Evolutionary conservation across 768 basidiomycete genomes (phyloP).

Genomic region (Cystofilobasidium ferigula): DNA sequence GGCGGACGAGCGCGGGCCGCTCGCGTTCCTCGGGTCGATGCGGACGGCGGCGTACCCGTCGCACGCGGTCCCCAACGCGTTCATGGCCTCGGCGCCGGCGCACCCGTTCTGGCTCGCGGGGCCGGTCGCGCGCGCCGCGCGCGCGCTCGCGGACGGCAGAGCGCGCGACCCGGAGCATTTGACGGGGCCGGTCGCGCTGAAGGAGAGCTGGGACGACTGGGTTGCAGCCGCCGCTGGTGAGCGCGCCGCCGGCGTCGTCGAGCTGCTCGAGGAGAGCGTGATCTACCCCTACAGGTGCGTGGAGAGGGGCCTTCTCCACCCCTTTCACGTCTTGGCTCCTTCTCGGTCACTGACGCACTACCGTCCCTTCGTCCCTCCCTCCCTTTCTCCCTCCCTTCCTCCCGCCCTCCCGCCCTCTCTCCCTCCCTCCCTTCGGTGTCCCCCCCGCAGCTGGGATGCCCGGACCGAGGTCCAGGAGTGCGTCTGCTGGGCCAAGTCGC

Average conservation of each 20-base stretch:
- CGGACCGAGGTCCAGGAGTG: constrained; percentile 15
- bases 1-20: no score
- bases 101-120: constrained; percentile 20
- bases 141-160: background rate
- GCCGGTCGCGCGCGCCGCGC: constrained; percentile 1
- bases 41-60: constrained; percentile 4
- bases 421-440: background rate
- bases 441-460: constrained; percentile 1
- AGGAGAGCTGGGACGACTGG: constrained; percentile 9
- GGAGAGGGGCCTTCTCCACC: no score
- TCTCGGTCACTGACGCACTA: no score
- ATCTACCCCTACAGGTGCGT: constrained; percentile 14
- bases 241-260: constrained; percentile 1
- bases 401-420: background rate
- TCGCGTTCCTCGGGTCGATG: constrained; percentile 20
- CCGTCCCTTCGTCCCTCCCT: no score
- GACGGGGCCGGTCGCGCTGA: constrained; percentile 17
- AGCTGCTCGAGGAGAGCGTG: constrained; percentile 6
- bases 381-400: no score
- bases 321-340: no score
- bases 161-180: constrained; percentile 7
- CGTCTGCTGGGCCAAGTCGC: constrained; percentile 15
- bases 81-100: constrained; percentile 10
- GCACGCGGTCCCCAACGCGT: constrained; percentile 17
- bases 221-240: background rate